Conservation (phyloP, 768 basidiomycete species). For the Sarcodon sp. region DNA sequence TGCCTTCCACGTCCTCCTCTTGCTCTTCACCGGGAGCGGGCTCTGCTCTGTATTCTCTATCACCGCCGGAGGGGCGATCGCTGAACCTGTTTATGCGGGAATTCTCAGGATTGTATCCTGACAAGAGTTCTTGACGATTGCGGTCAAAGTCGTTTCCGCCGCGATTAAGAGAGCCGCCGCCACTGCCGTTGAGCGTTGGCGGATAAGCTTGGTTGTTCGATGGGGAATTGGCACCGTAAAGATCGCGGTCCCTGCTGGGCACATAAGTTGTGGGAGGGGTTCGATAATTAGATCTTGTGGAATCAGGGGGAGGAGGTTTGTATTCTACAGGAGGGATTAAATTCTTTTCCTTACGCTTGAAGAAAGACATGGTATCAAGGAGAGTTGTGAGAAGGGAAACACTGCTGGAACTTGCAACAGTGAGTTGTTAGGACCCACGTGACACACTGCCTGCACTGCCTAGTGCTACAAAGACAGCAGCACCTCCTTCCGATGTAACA, state of each 20-base stretch:
- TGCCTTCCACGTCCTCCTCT: conserved; percentile 86
- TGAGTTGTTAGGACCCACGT: too few species aligned
- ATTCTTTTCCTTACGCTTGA: conserved; percentile 52
- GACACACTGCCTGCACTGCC: too few species aligned
- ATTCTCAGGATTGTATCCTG: conserved; percentile 56
- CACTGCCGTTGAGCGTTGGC: conserved; percentile 45
- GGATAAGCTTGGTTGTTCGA: conserved; percentile 7
- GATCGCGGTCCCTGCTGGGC: conserved; percentile 58
- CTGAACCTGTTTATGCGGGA: conserved; percentile 47
- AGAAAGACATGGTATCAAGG: conserved; percentile 42
- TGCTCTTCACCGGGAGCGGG: conserved; percentile 56
- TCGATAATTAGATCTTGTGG: conserved; percentile 14
- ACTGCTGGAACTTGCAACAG: neutral
- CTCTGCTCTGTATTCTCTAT: conserved; percentile 9
- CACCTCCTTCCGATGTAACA: too few species aligned
- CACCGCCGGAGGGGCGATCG: conserved; percentile 25
- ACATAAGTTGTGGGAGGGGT: conserved; percentile 53
- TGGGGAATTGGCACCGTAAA: conserved; percentile 23
- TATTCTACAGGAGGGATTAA: conserved; percentile 55
- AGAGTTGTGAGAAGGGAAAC: neutral
- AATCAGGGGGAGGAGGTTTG: conserved; percentile 14
- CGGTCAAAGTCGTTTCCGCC: conserved; percentile 30
- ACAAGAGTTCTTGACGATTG: conserved; percentile 64
- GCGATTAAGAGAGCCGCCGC: conserved; percentile 5
- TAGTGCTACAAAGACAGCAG: too few species aligned